These are phyloP conservation scores for Paraconiothyrium sp. DNA, from an alignment of 2,329 filamentous ascomycete species.

Conservation along the genomic window DNA sequence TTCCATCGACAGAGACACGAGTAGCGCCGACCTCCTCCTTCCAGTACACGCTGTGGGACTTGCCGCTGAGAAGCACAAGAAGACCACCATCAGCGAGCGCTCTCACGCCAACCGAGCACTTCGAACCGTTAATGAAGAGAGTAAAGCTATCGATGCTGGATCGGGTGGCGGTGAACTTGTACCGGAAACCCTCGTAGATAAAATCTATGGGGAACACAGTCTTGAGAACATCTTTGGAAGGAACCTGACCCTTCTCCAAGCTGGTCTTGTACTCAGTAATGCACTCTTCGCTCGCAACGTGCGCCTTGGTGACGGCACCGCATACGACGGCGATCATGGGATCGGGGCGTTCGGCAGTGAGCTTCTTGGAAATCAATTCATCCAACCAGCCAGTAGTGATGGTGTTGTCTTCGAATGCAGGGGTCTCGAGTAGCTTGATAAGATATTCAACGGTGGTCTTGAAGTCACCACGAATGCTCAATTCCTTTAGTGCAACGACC, in stretches of 20 bases:
- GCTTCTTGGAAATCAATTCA: conserved; percentile 96
- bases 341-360: conserved; percentile 95
- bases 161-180: conserved; percentile 97
- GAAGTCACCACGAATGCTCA: conserved; percentile 99
- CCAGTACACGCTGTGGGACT: conserved; percentile 99
- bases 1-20: conserved; percentile 94
- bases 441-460: conserved; percentile 98
- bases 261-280: conserved; percentile 86
- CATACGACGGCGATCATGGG: conserved; percentile 93
- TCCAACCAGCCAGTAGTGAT: conserved; percentile 99
- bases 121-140: conserved; percentile 98
- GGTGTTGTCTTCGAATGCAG: conserved; percentile 98
- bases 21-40: conserved; percentile 98
- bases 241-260: conserved; percentile 96
- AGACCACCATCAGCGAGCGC: conserved; percentile 94
- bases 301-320: conserved; percentile 93
- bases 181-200: conserved; percentile 95
- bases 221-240: conserved; percentile 95
- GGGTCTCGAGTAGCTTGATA: conserved; percentile 97
- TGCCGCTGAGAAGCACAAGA: conserved; percentile 86
- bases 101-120: conserved; percentile 91
- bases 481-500: conserved; percentile 96
- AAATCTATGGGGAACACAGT: conserved; percentile 98
- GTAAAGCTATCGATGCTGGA: conserved; percentile 95
- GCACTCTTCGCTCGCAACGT: conserved; percentile 90